Percentiles rank a stretch among this genome's conserved stretches.
Conservation (phyloP, 2,329 filamentous ascomycete genomes). For the Hawksworthiomyces lignivorus region DNA sequence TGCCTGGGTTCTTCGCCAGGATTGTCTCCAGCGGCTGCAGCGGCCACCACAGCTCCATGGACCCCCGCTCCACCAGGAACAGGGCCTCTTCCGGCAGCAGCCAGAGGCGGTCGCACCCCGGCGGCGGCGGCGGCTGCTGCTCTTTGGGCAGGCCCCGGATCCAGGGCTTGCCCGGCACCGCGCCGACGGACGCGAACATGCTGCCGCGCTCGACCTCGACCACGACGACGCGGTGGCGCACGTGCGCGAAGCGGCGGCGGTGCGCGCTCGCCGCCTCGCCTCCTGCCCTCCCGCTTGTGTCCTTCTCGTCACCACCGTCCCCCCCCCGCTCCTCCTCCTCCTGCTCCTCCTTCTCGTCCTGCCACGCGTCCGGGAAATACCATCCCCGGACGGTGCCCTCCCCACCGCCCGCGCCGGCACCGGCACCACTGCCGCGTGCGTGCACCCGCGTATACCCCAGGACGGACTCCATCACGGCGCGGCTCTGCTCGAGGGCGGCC, state of each 20-base stretch:
- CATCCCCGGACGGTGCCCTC: conserved; percentile 61
- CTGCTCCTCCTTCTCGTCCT: conserved; percentile 19
- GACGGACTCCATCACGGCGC: conserved; percentile 82
- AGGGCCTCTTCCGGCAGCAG: conserved; percentile 86
- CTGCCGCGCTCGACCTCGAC: conserved; percentile 65
- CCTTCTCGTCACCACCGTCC: conserved; percentile 1
- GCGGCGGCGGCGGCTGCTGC: conserved; percentile 18
- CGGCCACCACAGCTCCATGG: conserved; percentile 81
- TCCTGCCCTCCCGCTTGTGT: too few species aligned
- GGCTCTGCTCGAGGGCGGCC: conserved; percentile 68
- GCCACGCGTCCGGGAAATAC: conserved; percentile 61
- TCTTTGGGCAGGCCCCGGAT: conserved; percentile 47
- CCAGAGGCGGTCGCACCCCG: conserved; percentile 62
- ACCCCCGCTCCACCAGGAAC: conserved; percentile 81
- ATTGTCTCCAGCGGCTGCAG: conserved; percentile 41
- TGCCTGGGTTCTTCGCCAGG: conserved; percentile 21
- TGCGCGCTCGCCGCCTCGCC: not conserved
- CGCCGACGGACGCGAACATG: conserved; percentile 61
- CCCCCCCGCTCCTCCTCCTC: conserved; percentile 6
- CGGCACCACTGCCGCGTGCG: conserved; percentile 27
- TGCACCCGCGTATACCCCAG: conserved; percentile 71
- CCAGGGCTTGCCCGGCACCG: conserved; percentile 28
- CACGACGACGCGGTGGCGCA: conserved; percentile 50
- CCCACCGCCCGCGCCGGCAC: not conserved
- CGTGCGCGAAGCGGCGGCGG: conserved; percentile 20